phyloP scores from a whole-genome alignment of 2,329 filamentous ascomycete genomes.

The Neophaeococcomyces mojaviensis region DNA sequence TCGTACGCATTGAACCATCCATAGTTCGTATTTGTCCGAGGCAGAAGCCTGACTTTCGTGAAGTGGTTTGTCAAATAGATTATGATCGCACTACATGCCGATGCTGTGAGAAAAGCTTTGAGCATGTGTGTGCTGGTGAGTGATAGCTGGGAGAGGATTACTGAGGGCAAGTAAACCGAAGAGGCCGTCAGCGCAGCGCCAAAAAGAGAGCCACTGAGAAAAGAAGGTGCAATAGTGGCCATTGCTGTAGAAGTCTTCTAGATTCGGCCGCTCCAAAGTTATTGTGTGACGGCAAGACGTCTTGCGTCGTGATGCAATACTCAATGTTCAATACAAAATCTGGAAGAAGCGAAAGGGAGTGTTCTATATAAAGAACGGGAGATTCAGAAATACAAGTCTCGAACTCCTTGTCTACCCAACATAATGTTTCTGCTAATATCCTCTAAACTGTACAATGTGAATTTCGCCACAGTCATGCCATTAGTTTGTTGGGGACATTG shows the following conservation, averaged over 20 bases:
- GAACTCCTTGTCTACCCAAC: too few relatives aligned
- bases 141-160: conserved; percentile 55
- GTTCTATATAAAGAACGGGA: too few relatives aligned
- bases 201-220: conserved; percentile 51
- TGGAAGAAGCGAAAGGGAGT: too few relatives aligned
- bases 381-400: too few relatives aligned
- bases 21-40: conserved; percentile 46
- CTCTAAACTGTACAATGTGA: too few relatives aligned
- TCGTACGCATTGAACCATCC: conserved; percentile 51
- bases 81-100: conserved; percentile 54
- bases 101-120: conserved; percentile 56
- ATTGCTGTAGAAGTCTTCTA: conserved; percentile 10
- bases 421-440: too few relatives aligned
- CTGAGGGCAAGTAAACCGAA: conserved; percentile 52
- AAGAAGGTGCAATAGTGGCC: conserved; percentile 15
- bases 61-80: conserved; percentile 36
- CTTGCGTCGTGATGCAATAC: too few relatives aligned
- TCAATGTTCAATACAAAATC: too few relatives aligned
- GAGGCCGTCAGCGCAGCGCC: conserved; percentile 55
- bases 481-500: too few relatives aligned
- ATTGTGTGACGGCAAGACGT: too few relatives aligned
- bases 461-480: too few relatives aligned
- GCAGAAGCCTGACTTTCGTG: conserved; percentile 38
- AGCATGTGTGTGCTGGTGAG: conserved; percentile 59
- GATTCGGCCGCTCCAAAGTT: too few relatives aligned